Evolutionary conservation across 2,329 filamentous ascomycete genomes (phyloP), one percentile per base, ranked within the genome.

Genomic region (Geosmithia putterillii): DNA sequence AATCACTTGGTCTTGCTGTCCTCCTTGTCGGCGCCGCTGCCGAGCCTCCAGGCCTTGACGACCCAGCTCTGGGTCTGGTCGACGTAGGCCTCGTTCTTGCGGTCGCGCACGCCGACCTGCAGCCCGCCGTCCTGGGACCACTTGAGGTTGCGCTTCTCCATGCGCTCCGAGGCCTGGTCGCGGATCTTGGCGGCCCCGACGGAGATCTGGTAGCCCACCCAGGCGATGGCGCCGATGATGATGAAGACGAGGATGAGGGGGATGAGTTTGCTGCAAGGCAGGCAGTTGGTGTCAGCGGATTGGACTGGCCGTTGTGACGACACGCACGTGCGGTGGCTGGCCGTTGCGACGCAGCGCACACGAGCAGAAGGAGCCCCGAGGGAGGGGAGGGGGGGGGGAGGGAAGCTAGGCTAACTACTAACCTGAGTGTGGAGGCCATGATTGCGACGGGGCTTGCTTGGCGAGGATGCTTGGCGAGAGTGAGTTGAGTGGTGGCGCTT

Each of bases 101-200:
- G 61, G 47, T 86, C 71, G 62, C 81, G 83, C 47, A 89, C 73
- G 41, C 79, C 79, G 38, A 89, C 81, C 47, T 76, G 74, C 47
- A 85, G 64, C 6, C 28, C n/a, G 44, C 84, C 84, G 45, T 87
- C 83, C 58, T 84, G 86, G 35, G 79, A 81, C 61, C 87, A 83
- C 36, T 78, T 69, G 45, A 89, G 74, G 57, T 88, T 83, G 66
- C 83, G 84, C 64, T 77, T 77, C 58, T 81, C 78, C 75, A 88
- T 83, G 55, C 77, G 77, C 61, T 81, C 70, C 41, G 73, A 74
- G 40, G 83, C 81, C 46, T 74, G 70, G 46, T 76, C 67, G 47
- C 76, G 73, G 52, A 89, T 79, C 59, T 83, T 73, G 62, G 69
- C 70, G 44, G 75, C 70, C 61, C 78, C 79, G 44, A 83, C 61